These are phyloP conservation scores for Leccinellum albellum DNA, from an alignment of 768 basidiomycete genomes.

Conservation along the genomic window DNA sequence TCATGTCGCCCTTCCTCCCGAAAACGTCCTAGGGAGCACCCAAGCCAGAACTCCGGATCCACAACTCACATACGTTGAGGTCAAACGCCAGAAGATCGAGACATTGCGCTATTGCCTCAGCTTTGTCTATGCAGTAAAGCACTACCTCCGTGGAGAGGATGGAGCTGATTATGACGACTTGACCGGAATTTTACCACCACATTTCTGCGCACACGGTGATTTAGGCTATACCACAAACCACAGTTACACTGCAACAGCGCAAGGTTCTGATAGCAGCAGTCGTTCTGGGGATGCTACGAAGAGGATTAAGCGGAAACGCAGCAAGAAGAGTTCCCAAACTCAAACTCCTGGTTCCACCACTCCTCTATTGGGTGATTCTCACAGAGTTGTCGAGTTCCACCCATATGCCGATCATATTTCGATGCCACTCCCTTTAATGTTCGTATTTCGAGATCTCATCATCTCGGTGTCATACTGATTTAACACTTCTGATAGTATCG, in stretches of 20 bases:
- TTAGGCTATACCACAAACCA: slow-evolving; percentile 37
- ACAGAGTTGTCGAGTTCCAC: slow-evolving; percentile 59
- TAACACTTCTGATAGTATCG: slow-evolving; percentile 48
- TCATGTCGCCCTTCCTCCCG: slow-evolving; percentile 61
- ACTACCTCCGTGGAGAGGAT: slow-evolving; percentile 84
- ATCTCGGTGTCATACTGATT: background rate
- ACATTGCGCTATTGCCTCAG: slow-evolving; percentile 65
- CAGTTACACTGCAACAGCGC: slow-evolving; percentile 35
- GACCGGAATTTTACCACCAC: slow-evolving; percentile 58
- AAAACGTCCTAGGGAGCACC: slow-evolving; percentile 37
- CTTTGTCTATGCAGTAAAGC: slow-evolving; percentile 66
- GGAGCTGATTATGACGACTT: slow-evolving; percentile 70
- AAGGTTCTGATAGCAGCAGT: slow-evolving; percentile 27
- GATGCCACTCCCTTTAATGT: slow-evolving; percentile 82
- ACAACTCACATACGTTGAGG: slow-evolving; percentile 46
- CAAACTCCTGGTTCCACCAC: slow-evolving; percentile 40
- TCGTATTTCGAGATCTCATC: slow-evolving; percentile 20
- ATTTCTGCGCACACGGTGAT: slow-evolving; percentile 49
- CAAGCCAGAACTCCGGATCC: slow-evolving; percentile 53
- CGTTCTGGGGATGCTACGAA: slow-evolving; percentile 54
- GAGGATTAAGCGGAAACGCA: slow-evolving; percentile 66
- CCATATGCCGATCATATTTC: slow-evolving; percentile 54
- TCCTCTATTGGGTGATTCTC: slow-evolving; percentile 57
- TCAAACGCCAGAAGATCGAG: slow-evolving; percentile 66
- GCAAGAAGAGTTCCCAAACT: slow-evolving; percentile 42